A percentile compares a stretch with the other conserved stretches of the same genome.
Conservation (phyloP, 768 basidiomycete species). For the Tulasnella sp. region DNA sequence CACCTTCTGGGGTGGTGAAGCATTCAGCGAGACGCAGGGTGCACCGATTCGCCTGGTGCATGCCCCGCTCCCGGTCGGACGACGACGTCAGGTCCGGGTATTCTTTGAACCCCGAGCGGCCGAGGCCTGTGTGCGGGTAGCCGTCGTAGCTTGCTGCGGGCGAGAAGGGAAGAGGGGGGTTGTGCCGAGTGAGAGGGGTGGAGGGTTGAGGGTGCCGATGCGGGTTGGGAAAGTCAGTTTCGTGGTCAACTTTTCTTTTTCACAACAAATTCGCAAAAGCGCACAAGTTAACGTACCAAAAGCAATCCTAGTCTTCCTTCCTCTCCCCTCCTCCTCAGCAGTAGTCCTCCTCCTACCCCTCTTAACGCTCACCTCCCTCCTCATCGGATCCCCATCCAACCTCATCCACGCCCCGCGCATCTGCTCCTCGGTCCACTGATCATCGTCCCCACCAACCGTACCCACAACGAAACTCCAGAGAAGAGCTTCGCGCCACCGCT, state of each 20-base stretch:
- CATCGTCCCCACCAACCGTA: slow-evolving; percentile 6
- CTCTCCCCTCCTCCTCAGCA: background rate
- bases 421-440: slow-evolving; percentile 5
- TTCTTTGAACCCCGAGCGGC: background rate
- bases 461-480: slow-evolving; percentile 19
- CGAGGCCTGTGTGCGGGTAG: slow-evolving; percentile 18
- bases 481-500: slow-evolving; percentile 13
- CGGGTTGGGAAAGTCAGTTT: too few relatives aligned
- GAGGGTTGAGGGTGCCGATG: too few relatives aligned
- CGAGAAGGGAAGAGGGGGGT: background rate
- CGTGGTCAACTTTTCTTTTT: too few relatives aligned
- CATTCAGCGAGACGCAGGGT: slow-evolving; percentile 19
- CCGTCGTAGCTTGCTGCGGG: slow-evolving; percentile 19
- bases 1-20: slow-evolving; percentile 16
- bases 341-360: slow-evolving; percentile 4
- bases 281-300: slow-evolving; percentile 14
- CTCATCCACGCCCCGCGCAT: slow-evolving; percentile 9
- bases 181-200: too few relatives aligned
- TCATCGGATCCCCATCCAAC: slow-evolving; percentile 9
- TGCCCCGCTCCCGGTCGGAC: background rate
- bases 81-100: slow-evolving; percentile 10
- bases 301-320: slow-evolving; percentile 1
- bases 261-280: too few relatives aligned
- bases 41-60: slow-evolving; percentile 14
- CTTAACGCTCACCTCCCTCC: background rate